Conservation (phyloP, 768 basidiomycete species). For the Scleroderma bovista region DNA sequence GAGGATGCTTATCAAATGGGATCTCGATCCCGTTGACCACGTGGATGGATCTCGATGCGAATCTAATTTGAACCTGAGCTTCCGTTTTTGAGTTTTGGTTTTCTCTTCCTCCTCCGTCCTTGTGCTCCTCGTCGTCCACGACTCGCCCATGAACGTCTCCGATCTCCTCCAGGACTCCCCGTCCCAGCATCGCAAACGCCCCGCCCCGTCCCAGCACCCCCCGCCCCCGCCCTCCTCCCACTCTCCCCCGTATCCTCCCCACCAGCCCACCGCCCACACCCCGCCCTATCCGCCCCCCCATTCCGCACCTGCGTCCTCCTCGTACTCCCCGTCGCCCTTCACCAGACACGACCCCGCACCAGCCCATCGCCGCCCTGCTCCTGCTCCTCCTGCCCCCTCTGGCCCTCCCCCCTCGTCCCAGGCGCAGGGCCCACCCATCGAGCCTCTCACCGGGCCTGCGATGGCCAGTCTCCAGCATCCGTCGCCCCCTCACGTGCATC, state of each 20-base stretch:
- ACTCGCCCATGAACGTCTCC: constrained; percentile 55
- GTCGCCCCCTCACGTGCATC: constrained; percentile 28
- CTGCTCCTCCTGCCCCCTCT: constrained; percentile 28
- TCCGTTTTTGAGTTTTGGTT: constrained; percentile 10
- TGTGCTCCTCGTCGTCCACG: background rate
- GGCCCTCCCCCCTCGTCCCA: constrained; percentile 16
- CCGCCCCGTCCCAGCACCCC: constrained; percentile 20
- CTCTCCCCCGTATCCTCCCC: constrained; percentile 30
- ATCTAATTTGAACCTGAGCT: too few relatives aligned
- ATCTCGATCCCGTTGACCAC: too few relatives aligned
- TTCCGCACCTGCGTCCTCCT: constrained; percentile 11
- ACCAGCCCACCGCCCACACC: constrained; percentile 19
- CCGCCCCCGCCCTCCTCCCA: constrained; percentile 19
- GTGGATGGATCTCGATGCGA: too few relatives aligned
- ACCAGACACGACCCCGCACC: constrained; percentile 13
- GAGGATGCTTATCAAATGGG: too few relatives aligned
- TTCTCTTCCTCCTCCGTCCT: constrained; percentile 6
- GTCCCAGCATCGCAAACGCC: constrained; percentile 44
- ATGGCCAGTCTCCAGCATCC: constrained; percentile 31
- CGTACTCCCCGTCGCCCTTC: constrained; percentile 13
- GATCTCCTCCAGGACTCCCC: constrained; percentile 66
- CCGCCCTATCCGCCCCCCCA: constrained; percentile 19
- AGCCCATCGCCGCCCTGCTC: constrained; percentile 25
- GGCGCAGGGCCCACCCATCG: constrained; percentile 14
- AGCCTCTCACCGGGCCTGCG: constrained; percentile 19